phyloP scores from a whole-genome alignment of 2,329 filamentous ascomycete genomes.

The Colletotrichum agaves region DNA sequence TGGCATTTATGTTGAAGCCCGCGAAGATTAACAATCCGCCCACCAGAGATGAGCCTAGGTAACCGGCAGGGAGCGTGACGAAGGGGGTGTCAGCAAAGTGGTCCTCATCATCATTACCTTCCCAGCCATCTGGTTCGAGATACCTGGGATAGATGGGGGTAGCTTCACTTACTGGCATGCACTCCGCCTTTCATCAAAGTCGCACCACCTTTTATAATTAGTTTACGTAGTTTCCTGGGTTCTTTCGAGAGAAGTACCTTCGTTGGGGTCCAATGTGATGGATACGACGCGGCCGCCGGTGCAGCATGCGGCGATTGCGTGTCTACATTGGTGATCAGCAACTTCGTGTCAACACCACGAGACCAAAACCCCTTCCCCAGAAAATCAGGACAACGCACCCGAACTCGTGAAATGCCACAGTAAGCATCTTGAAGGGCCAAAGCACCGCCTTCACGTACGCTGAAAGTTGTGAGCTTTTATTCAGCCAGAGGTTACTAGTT shows the following conservation, averaged over 20 bases:
- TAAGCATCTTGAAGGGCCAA: slow-evolving; percentile 89
- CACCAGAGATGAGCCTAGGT: slow-evolving; percentile 80
- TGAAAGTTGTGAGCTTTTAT: no score
- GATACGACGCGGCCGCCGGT: slow-evolving; percentile 80
- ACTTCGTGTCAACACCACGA: no score
- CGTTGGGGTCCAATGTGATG: slow-evolving; percentile 78
- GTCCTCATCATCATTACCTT: no score
- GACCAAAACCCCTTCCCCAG: no score
- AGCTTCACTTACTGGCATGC: slow-evolving; percentile 54
- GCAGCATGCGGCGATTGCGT: slow-evolving; percentile 77
- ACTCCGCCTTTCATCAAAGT: slow-evolving; percentile 75
- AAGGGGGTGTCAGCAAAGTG: slow-evolving; percentile 39
- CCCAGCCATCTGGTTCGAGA: no score
- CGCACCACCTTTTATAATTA: slow-evolving; percentile 60
- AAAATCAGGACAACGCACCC: slow-evolving; percentile 40
- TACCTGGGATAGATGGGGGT: no score
- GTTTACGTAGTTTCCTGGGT: not conserved
- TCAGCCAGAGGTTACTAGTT: no score
- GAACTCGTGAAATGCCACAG: slow-evolving; percentile 86
- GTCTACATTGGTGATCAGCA: slow-evolving; percentile 49
- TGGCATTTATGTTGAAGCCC: slow-evolving; percentile 83
- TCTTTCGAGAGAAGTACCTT: slow-evolving; percentile 59
- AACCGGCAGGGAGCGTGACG: slow-evolving; percentile 81
- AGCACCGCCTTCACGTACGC: slow-evolving; percentile 75
- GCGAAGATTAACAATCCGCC: slow-evolving; percentile 82